Percentiles rank a stretch among this genome's conserved stretches.
Evolutionary conservation across 305 asterid species (phyloP).

Genomic region (Rubia peregrina): DNA sequence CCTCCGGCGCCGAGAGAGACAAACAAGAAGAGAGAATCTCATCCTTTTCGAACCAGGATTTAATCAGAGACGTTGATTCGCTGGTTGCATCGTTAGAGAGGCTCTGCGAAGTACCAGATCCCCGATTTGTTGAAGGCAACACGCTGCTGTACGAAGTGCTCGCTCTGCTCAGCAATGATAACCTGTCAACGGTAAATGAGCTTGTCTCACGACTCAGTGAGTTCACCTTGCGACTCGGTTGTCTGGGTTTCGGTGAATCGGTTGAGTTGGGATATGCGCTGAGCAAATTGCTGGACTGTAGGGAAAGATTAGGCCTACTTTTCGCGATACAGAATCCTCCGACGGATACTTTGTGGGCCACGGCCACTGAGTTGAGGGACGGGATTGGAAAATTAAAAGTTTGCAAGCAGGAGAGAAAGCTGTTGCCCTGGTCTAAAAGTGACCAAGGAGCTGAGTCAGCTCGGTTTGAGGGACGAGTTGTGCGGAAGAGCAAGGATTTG

Average conservation of each 20-base stretch:
- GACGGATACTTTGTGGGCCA: slow-evolving; percentile 44
- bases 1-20: slow-evolving; percentile 26
- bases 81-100: slow-evolving; percentile 43
- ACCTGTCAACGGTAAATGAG: slow-evolving; percentile 44
- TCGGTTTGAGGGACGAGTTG: slow-evolving; percentile 44
- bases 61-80: slow-evolving; percentile 52
- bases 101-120: slow-evolving; percentile 48
- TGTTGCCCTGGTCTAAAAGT: slow-evolving; percentile 29
- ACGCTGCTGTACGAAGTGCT: slow-evolving; percentile 38
- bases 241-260: slow-evolving; percentile 59
- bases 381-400: slow-evolving; percentile 32
- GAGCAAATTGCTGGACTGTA: slow-evolving; percentile 53
- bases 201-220: slow-evolving; percentile 48
- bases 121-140: slow-evolving; percentile 28
- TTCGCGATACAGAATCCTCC: slow-evolving; percentile 42
- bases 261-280: slow-evolving; percentile 51
- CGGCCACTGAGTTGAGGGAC: slow-evolving; percentile 35
- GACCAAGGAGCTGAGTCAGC: slow-evolving; percentile 56
- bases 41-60: slow-evolving; percentile 37
- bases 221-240: slow-evolving; percentile 42
- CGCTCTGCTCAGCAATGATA: slow-evolving; percentile 37
- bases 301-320: slow-evolving; percentile 32
- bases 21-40: slow-evolving; percentile 38
- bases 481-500: slow-evolving; percentile 27
- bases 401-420: slow-evolving; percentile 23